Evolutionary conservation across 2,329 filamentous ascomycete species (phyloP), one percentile per base, ranked within the genome.

Genomic region (Aureobasidium sp.): DNA sequence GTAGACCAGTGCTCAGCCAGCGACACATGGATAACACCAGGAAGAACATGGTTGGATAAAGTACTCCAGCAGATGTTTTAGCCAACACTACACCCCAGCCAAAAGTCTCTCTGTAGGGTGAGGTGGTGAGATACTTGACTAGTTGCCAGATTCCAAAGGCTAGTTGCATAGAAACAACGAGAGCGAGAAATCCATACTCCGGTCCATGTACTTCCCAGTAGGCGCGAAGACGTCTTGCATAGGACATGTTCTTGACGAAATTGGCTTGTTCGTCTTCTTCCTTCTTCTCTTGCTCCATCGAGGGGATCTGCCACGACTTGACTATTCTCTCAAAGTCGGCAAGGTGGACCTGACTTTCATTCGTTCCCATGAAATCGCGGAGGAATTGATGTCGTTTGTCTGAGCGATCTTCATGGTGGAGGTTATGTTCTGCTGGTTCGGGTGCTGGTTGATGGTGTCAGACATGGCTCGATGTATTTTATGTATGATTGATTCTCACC

Each of bases 31-130:
- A 82, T 5, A 84, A 71, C 7, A 84, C 74, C 61, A 84, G 73
- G 65, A 85, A 83, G 71, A 84, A 84, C 61, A 85, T 77, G 1
- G 81, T 83, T 21, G 81, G 81, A 53, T 83, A 84, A 1, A 85
- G 66, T 0, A 79, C 77, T 3, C 82, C 82, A 10, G 82, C 81
- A 47, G 74, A 79, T 0, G 79, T 78, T 69, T 84, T 85, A 3
- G 82, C 79, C 54, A 85, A 67, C 4, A 82, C 79, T 8, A 82
- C 77, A 6, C 82, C 82, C 80, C 81, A 83, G 13, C 81, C 82
- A 21, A 83, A 79, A 0, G 78, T 81, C 14, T 74, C 76, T 16
- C 77, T 76, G 62, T 80, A 82, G 11, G 73, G 64, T 0, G 71
- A 66, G 1, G 72, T 75, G 0, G 74, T 78, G 50, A 78, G 68